Base-by-base conservation (phyloP, 176 grass and related monocot genomes). In the Lolium multiflorum region DNA sequence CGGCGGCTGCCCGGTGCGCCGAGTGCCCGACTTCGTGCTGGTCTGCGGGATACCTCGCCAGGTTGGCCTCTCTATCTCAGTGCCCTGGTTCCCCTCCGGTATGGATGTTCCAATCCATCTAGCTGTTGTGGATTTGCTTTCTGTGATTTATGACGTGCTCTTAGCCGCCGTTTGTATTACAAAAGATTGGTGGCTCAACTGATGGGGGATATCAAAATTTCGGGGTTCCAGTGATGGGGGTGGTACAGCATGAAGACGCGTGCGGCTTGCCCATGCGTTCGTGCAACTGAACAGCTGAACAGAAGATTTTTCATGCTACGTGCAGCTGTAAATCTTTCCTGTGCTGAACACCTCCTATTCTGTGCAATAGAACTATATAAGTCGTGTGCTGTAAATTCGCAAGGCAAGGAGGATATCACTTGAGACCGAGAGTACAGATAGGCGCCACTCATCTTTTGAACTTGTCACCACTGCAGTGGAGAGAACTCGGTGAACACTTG, bases 11-110 rank as follows among this genome's bases (percentile, higher is more conserved):
- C 64, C 14, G 14, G 28, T 38, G 31, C 65, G 31, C 47, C 47
- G 73, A 52, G 21, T n/a, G n/a, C n/a, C n/a, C n/a, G n/a, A n/a
- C n/a, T 54, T 31, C 48, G 73, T 76, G 48, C 73, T 76, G 48
- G 15, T 76, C 24, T 76, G 47, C 73, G 52, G 24, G 24, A 54
- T 76, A 76, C 72, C 31, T 35, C 52, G 47, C 48, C 73, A 76
- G 73, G 73, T 76, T 18, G 48, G 8, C 73, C 25, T 54, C 47
- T 54, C 73, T 54, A 76, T 54, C 73, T 31, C 73, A 26, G 13
- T 35, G 25, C 48, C 8, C 4, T 51, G 12, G 47, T 11, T 54
- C 25, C 3, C 4, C 31, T 54, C 48, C 3, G 16, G 73, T 7
- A 76, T 76, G 24, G 14, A 50, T 74, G 15, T 28, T 0, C 71